Evolutionary conservation across 495 filamentous ascomycete genomes (phyloP).

Genomic region (Letharia lupina): DNA sequence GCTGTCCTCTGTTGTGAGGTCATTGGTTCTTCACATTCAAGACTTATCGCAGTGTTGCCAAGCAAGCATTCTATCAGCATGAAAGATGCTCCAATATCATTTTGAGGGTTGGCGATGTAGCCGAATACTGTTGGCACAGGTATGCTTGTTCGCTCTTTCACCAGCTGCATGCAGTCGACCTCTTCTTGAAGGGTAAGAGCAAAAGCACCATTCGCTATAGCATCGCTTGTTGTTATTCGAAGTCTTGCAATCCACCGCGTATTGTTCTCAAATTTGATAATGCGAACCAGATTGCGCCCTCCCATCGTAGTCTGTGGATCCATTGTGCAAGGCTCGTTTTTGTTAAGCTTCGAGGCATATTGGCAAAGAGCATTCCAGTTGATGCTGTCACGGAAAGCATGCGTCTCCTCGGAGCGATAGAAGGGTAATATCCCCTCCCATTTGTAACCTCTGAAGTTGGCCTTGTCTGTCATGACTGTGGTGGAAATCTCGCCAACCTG

Average conservation of each 20-base stretch:
- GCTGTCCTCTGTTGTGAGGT: too few relatives aligned
- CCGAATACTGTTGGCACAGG: not conserved
- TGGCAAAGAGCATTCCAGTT: not conserved
- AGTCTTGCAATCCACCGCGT: not conserved
- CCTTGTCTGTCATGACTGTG: not conserved
- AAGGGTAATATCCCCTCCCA: not conserved
- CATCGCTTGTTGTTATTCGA: not conserved
- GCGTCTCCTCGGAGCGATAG: too few relatives aligned
- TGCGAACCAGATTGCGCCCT: not conserved
- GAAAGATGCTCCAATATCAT: not conserved
- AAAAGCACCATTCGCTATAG: not conserved
- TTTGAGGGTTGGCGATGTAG: not conserved
- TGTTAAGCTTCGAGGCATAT: not conserved
- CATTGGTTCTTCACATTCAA: too few relatives aligned
- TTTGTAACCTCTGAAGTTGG: not conserved
- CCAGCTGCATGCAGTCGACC: not conserved
- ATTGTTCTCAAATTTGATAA: not conserved
- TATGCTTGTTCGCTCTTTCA: not conserved
- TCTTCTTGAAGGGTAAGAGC: not conserved
- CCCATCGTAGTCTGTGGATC: not conserved
- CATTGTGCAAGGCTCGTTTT: not conserved
- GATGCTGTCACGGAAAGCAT: not conserved
- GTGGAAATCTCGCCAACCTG: too few relatives aligned
- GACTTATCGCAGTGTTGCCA: not conserved
- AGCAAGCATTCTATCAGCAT: constrained; percentile 2